Base-by-base conservation (phyloP, 2,329 filamentous ascomycete species). In the Podosphaera fusca region DNA sequence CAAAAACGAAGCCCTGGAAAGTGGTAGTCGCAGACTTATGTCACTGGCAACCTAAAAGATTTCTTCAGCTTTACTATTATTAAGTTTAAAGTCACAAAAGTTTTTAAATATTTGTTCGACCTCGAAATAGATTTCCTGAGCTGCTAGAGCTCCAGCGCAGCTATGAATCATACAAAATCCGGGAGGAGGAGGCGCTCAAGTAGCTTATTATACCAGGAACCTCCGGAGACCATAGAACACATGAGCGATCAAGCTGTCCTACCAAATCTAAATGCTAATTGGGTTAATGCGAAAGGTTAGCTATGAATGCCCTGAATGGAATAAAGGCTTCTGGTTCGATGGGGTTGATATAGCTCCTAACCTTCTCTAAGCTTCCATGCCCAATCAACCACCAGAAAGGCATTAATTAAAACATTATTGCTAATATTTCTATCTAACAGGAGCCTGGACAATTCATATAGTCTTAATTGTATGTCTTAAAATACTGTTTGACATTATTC, bases 261-360 rank as follows among this genome's bases (percentile, higher is more conserved):
- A 64, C 92, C 92, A 56, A 98, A 98, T 68, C 73, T 95, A 67
- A 98, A 98, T 71, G 88, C 92, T 64, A 87, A 95, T 73, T 98
- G 92, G 92, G 94, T 95, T 63, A 96, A 96, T 71, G 87, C 89
- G 67, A 98, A 98, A 81, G 92, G 92, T 96, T 74, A 72, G 79
- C 69, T 56, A 38, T 40, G 45, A 56, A 46, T 40, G 34, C 8
- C 21, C 29, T 8, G 6, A 30, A 30, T 42, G 10, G 10, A 38
- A 21, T 21, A 49, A 10, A 30, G 8, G 45, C 45, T 4, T 8
- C n/a, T n/a, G n/a, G 45, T 21, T 49, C 35, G 35, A 10, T 38
- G 35, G 35, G 21, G 31, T 34, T 31, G 30, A 10, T 21, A 52
- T 31, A 9, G 6, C 35, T 31, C 31, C 4, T 34, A 2, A 34